Evolutionary conservation across 371 early-diverging fungal species (phyloP).

Genomic region (Rhizopus delemar): DNA sequence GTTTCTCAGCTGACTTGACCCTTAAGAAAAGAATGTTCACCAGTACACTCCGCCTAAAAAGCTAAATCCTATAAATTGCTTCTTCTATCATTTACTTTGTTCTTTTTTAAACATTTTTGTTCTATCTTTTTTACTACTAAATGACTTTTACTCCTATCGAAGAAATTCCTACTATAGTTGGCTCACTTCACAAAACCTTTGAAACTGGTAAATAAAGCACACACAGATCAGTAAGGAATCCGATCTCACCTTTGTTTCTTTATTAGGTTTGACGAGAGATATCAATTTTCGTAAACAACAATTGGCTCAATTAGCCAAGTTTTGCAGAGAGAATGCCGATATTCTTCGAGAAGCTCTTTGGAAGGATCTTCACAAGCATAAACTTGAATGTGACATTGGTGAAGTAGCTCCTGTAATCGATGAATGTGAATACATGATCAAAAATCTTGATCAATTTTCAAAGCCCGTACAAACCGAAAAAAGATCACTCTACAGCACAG

Average conservation of each 20-base stretch:
- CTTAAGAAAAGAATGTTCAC: too few relatives aligned
- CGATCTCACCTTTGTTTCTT: background rate
- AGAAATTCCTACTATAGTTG: slow-evolving; percentile 40
- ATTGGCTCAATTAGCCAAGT: slow-evolving; percentile 61
- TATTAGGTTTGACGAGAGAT: slow-evolving; percentile 57
- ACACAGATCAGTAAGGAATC: background rate
- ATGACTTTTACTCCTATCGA: slow-evolving; percentile 32
- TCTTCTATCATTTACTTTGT: slow-evolving; percentile 9
- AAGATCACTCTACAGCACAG: slow-evolving; percentile 38
- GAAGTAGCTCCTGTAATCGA: slow-evolving; percentile 67
- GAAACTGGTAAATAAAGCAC: slow-evolving; percentile 32
- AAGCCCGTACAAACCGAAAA: slow-evolving; percentile 32
- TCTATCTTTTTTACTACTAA: slow-evolving; percentile 3
- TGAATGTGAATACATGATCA: slow-evolving; percentile 67
- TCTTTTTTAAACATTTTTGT: slow-evolving; percentile 8
- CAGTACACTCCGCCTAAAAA: too few relatives aligned
- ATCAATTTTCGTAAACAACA: slow-evolving; percentile 74
- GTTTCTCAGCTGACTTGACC: too few relatives aligned
- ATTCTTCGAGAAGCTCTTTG: slow-evolving; percentile 64
- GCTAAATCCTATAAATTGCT: background rate
- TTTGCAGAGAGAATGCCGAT: slow-evolving; percentile 69
- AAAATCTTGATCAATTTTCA: slow-evolving; percentile 38
- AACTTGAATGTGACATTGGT: slow-evolving; percentile 50
- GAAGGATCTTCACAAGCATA: slow-evolving; percentile 69
- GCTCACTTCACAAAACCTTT: slow-evolving; percentile 53